These are phyloP conservation scores for Biscogniauxia marginata DNA, from an alignment of 2,329 filamentous ascomycete genomes.

Conservation along the genomic window DNA sequence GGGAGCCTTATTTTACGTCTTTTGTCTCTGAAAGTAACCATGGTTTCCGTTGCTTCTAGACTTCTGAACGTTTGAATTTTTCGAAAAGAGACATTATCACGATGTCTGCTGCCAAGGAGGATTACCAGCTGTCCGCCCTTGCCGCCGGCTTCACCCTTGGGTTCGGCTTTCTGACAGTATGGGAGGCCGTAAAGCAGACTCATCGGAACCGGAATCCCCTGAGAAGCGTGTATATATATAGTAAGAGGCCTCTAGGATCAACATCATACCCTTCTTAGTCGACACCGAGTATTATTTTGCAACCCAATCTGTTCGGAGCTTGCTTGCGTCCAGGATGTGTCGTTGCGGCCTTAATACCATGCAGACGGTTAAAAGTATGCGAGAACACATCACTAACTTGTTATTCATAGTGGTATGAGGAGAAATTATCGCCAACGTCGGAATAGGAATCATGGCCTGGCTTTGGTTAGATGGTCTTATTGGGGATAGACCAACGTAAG, in stretches of 20 bases:
- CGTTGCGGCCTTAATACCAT: background rate
- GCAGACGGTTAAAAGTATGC: background rate
- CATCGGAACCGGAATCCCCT: conserved; percentile 12
- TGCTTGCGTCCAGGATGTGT: no score
- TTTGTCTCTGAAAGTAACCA: no score
- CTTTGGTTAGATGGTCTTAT: conserved; percentile 39
- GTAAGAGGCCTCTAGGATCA: background rate
- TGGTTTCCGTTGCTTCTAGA: no score
- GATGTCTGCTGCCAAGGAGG: no score
- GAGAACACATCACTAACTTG: conserved; percentile 21
- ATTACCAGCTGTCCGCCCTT: conserved; percentile 7
- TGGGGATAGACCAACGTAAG: conserved; percentile 8
- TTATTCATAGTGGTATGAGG: conserved; percentile 40
- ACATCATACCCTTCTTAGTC: background rate
- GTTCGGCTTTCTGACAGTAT: conserved; percentile 14
- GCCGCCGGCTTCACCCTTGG: conserved; percentile 13
- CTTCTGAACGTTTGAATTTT: no score
- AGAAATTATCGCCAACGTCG: conserved; percentile 41
- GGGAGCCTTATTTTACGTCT: no score
- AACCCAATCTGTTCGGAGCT: no score
- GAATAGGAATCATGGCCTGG: conserved; percentile 40
- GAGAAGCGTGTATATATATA: conserved; percentile 10
- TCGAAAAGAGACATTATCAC: no score
- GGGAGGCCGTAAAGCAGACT: conserved; percentile 16
- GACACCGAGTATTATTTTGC: background rate